Percentiles rank a stretch among this genome's conserved stretches.
phyloP scores from a whole-genome alignment of 208 protist species.

The Trypanosoma conorhini region DNA sequence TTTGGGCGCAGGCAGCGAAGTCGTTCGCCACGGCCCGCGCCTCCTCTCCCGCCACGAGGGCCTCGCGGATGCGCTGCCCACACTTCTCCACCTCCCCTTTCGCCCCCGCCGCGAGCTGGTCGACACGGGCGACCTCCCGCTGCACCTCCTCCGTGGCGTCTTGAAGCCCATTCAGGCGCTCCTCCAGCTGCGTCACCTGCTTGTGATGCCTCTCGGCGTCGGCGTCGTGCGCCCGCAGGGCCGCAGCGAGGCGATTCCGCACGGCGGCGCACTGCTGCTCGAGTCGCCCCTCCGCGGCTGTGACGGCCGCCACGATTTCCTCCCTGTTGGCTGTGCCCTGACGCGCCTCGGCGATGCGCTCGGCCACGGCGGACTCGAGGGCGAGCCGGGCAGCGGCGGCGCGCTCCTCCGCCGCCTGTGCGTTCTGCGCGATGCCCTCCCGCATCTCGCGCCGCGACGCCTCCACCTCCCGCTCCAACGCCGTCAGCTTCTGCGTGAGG shows the following conservation, averaged over 20 bases:
- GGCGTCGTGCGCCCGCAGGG: background rate
- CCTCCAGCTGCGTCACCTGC: conserved; percentile 6
- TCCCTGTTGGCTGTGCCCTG: conserved; percentile 22
- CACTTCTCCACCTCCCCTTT: conserved; percentile 29
- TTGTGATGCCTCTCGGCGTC: conserved; percentile 20
- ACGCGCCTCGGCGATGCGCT: background rate
- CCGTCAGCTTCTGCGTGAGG: conserved; percentile 5
- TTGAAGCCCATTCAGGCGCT: conserved; percentile 5
- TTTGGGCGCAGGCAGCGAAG: conserved; percentile 6
- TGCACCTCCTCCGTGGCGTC: conserved; percentile 13
- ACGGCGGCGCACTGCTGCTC: conserved; percentile 7
- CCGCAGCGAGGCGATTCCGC: background rate
- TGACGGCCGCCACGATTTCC: conserved; percentile 15
- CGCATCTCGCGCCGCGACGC: conserved; percentile 27
- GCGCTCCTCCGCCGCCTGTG: conserved; percentile 20
- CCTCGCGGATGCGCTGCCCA: conserved; percentile 14
- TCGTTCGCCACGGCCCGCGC: conserved; percentile 14
- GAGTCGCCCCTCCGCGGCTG: conserved; percentile 23
- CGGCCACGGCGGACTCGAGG: conserved; percentile 8
- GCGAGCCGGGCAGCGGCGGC: background rate
- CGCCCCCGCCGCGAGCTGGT: conserved; percentile 17
- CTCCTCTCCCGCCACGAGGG: conserved; percentile 13
- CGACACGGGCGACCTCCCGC: conserved; percentile 30
- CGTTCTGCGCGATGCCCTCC: conserved; percentile 23
- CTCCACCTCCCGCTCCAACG: conserved; percentile 15